Evolutionary conservation across 2,329 filamentous ascomycete species (phyloP).

Genomic region (Nigrograna mackinnonii): DNA sequence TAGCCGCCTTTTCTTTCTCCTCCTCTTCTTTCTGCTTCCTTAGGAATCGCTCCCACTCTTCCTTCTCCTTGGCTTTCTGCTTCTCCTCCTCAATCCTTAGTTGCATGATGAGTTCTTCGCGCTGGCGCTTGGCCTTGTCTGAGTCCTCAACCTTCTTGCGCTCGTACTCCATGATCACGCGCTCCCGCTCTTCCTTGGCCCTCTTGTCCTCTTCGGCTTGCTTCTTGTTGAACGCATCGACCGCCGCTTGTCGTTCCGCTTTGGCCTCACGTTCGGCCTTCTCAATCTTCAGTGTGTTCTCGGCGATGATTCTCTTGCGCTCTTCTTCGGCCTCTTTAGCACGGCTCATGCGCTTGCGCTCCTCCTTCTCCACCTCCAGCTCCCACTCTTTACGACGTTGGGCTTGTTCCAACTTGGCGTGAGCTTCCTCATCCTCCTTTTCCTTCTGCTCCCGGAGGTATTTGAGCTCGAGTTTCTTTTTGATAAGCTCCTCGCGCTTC

Average conservation of each 20-base stretch:
- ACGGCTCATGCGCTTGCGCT: slow-evolving; percentile 18
- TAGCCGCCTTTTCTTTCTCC: slow-evolving; percentile 45
- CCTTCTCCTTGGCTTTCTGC: slow-evolving; percentile 46
- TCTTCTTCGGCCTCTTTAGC: slow-evolving; percentile 17
- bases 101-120: slow-evolving; percentile 42
- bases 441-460: slow-evolving; percentile 10
- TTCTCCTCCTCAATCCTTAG: slow-evolving; percentile 44
- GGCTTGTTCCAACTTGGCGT: slow-evolving; percentile 14
- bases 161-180: slow-evolving; percentile 40
- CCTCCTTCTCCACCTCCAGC: slow-evolving; percentile 11
- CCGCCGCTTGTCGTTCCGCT: slow-evolving; percentile 33
- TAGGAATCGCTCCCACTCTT: slow-evolving; percentile 45
- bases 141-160: slow-evolving; percentile 39
- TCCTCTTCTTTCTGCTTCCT: slow-evolving; percentile 45
- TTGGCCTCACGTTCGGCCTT: slow-evolving; percentile 31
- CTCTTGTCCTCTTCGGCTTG: slow-evolving; percentile 35
- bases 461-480: slow-evolving; percentile 21
- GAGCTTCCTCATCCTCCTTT: slow-evolving; percentile 11
- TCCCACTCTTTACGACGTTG: slow-evolving; percentile 16
- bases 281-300: slow-evolving; percentile 32
- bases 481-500: slow-evolving; percentile 40
- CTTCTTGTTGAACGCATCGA: slow-evolving; percentile 38
- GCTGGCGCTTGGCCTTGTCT: slow-evolving; percentile 38
- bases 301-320: slow-evolving; percentile 32
- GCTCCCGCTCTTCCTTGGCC: slow-evolving; percentile 31